Evolutionary conservation across 257 asterid species (phyloP).

Genomic region (Nicotiana knightiana): DNA sequence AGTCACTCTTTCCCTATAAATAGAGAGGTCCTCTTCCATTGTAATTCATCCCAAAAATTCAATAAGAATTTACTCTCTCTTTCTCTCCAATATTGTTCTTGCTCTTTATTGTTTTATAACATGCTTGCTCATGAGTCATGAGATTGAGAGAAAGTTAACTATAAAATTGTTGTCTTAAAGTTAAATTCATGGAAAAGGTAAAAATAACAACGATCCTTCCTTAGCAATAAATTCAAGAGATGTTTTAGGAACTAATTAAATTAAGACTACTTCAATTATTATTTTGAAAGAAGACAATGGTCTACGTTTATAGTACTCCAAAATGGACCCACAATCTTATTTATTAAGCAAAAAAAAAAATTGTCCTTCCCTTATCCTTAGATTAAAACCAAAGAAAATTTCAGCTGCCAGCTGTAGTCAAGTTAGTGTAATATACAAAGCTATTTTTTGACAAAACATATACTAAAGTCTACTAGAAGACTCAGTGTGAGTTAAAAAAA

Average conservation of each 20-base stretch:
- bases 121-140: not conserved
- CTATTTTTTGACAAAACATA: not conserved
- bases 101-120: too few relatives aligned
- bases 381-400: slow-evolving; percentile 10
- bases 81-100: too few relatives aligned
- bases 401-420: slow-evolving; percentile 1
- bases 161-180: not conserved
- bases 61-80: too few relatives aligned
- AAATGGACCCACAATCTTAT: slow-evolving; percentile 49
- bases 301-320: slow-evolving; percentile 32
- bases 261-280: not conserved
- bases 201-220: slow-evolving; percentile 12
- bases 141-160: not conserved
- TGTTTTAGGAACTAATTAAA: not conserved
- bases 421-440: not conserved
- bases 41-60: too few relatives aligned
- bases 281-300: not conserved
- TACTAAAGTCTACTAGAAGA: slow-evolving; percentile 3
- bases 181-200: not conserved
- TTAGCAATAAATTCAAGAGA: not conserved
- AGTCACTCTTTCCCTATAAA: too few relatives aligned
- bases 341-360: slow-evolving; percentile 22
- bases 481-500: not conserved
- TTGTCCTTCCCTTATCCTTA: not conserved
- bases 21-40: too few relatives aligned